Percentiles rank a stretch among this genome's conserved stretches.
Conservation (phyloP, 1,139 yeast genomes). For the Suhomyces yuchorum region DNA sequence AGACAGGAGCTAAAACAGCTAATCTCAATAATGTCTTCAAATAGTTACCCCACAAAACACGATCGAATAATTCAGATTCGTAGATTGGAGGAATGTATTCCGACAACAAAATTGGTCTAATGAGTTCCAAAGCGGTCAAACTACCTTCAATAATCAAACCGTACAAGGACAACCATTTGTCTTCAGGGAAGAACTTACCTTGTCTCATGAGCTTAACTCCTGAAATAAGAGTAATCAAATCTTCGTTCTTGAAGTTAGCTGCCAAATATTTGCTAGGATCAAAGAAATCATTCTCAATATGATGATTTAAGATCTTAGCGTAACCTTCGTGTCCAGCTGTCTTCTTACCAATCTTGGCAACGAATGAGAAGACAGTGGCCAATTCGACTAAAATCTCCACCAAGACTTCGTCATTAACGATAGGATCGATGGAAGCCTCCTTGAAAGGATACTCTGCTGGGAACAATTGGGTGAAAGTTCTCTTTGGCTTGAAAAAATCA, state of each 20-base stretch:
- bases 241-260: slow-evolving; percentile 41
- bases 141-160: slow-evolving; percentile 64
- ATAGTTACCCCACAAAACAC: slow-evolving; percentile 67
- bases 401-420: slow-evolving; percentile 67
- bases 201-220: slow-evolving; percentile 61
- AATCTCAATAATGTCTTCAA: slow-evolving; percentile 57
- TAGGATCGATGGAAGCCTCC: slow-evolving; percentile 70
- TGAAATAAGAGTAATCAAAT: slow-evolving; percentile 49
- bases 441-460: slow-evolving; percentile 69
- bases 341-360: slow-evolving; percentile 54
- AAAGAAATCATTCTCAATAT: slow-evolving; percentile 36
- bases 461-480: slow-evolving; percentile 67
- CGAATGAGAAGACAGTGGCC: slow-evolving; percentile 57
- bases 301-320: slow-evolving; percentile 29
- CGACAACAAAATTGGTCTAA: slow-evolving; percentile 55
- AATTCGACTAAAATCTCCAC: slow-evolving; percentile 77
- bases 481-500: slow-evolving; percentile 57
- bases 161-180: slow-evolving; percentile 69
- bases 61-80: slow-evolving; percentile 50
- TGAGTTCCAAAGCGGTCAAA: slow-evolving; percentile 57
- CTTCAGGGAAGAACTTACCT: slow-evolving; percentile 64
- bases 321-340: slow-evolving; percentile 52
- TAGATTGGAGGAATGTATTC: slow-evolving; percentile 59
- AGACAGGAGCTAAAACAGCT: slow-evolving; percentile 57
- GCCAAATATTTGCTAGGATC: slow-evolving; percentile 36